Conservation (phyloP, 345 rosid species). For the Gossypioides kirkii region DNA sequence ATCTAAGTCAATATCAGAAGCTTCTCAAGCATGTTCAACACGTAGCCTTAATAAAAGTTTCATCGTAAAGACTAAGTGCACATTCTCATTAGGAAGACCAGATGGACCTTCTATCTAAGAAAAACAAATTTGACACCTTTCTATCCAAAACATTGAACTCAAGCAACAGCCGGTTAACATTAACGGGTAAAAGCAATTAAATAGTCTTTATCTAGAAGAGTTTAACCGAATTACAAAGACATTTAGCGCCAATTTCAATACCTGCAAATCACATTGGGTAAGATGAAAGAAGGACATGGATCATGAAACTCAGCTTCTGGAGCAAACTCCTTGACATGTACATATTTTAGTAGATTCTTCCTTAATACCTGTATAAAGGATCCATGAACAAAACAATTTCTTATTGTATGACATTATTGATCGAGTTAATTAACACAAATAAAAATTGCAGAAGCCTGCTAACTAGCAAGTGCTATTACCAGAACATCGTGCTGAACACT, state of each 20-base stretch:
- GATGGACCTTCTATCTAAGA: not conserved
- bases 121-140: not conserved
- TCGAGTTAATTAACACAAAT: not conserved
- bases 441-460: not conserved
- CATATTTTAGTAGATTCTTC: slow-evolving; percentile 55
- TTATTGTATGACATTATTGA: not conserved
- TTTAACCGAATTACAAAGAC: not conserved
- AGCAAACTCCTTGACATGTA: not conserved
- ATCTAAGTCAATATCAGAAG: not conserved
- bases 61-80: not conserved
- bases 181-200: not conserved
- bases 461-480: slow-evolving; percentile 34
- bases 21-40: not conserved
- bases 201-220: not conserved
- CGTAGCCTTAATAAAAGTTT: not conserved
- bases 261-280: slow-evolving; percentile 91
- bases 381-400: slow-evolving; percentile 1
- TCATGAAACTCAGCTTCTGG: slow-evolving; percentile 26
- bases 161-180: not conserved
- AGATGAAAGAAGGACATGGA: slow-evolving; percentile 18
- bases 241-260: slow-evolving; percentile 18
- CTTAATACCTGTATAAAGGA: slow-evolving; percentile 61
- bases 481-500: slow-evolving; percentile 79
- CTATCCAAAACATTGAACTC: not conserved
- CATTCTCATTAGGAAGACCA: not conserved